phyloP scores from a whole-genome alignment of 225 moss, liverwort and hornwort species.

The Physcomitrium patens region DNA sequence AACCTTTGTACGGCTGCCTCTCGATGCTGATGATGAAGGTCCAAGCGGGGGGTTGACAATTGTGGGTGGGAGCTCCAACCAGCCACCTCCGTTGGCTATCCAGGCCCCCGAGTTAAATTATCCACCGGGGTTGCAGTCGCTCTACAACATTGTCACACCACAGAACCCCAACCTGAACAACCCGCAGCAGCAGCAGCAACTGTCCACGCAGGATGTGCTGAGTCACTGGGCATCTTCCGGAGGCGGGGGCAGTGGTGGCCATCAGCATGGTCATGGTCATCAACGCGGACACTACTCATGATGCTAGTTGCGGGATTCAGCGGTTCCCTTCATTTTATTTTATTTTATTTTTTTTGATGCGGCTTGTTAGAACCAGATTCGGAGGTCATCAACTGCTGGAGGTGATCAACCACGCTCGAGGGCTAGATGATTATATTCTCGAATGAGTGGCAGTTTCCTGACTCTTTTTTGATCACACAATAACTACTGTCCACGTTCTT shows the following conservation, averaged over 20 bases:
- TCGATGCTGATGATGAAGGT: conserved; percentile 55
- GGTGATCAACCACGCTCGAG: too few species aligned
- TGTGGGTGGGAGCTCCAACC: conserved; percentile 23
- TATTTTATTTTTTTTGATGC: too few species aligned
- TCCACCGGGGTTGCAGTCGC: conserved; percentile 24
- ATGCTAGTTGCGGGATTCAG: neutral
- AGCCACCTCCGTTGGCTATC: conserved; percentile 13
- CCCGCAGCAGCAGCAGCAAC: conserved; percentile 2
- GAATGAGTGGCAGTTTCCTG: too few species aligned
- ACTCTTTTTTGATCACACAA: too few species aligned
- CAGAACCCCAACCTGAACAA: conserved; percentile 24
- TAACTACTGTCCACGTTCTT: too few species aligned
- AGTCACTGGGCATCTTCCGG: conserved; percentile 14
- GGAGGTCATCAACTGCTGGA: too few species aligned
- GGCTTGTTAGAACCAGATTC: too few species aligned
- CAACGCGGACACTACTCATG: conserved; percentile 18
- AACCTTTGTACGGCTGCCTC: conserved; percentile 62
- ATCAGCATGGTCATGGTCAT: conserved; percentile 25
- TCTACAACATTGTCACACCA: conserved; percentile 21
- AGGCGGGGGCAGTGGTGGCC: conserved; percentile 1
- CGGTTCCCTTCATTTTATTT: neutral
- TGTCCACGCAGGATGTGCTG: conserved; percentile 28
- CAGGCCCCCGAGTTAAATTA: conserved; percentile 16
- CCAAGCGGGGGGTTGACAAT: neutral
- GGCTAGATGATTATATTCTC: too few species aligned